Evolutionary conservation across 1,284 basidiomycete genomes (phyloP).

Genomic region (Somion occarium): DNA sequence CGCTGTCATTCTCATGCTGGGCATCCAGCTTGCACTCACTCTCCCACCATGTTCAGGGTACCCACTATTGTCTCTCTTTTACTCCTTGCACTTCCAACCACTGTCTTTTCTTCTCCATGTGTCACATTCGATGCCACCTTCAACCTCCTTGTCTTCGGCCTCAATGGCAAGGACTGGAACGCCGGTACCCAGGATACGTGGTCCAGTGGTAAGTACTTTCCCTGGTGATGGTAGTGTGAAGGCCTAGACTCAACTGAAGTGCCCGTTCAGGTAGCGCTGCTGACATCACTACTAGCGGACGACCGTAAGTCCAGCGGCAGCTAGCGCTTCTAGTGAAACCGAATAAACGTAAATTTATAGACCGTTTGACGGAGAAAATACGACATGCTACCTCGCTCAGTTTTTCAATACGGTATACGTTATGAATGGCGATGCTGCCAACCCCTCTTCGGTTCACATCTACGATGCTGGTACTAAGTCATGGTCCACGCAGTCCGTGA

Average conservation of each 20-base stretch:
- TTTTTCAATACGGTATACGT: constrained; percentile 79
- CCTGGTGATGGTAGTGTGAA: not conserved
- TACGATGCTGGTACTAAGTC: constrained; percentile 59
- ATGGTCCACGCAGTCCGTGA: constrained; percentile 60
- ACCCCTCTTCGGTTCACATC: constrained; percentile 61
- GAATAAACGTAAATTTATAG: constrained; percentile 29
- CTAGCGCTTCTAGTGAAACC: not conserved
- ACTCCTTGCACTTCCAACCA: constrained; percentile 35
- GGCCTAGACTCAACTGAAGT: not conserved
- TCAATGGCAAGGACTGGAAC: constrained; percentile 71
- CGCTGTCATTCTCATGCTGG: not conserved
- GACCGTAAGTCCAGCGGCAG: constrained; percentile 49
- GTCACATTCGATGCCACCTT: constrained; percentile 64
- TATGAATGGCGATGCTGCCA: constrained; percentile 65
- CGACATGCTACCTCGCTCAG: constrained; percentile 73
- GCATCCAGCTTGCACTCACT: not conserved
- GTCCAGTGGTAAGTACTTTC: constrained; percentile 44
- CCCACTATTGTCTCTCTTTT: constrained; percentile 58
- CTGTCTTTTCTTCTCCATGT: constrained; percentile 49
- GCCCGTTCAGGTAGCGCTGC: constrained; percentile 41
- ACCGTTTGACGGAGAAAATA: constrained; percentile 61
- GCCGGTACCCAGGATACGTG: constrained; percentile 63
- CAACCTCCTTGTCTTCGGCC: constrained; percentile 71
- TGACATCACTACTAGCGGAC: constrained; percentile 60
- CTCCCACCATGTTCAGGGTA: constrained; percentile 31